phyloP scores from a whole-genome alignment of 768 basidiomycete species.

The Mycena vulgaris region DNA sequence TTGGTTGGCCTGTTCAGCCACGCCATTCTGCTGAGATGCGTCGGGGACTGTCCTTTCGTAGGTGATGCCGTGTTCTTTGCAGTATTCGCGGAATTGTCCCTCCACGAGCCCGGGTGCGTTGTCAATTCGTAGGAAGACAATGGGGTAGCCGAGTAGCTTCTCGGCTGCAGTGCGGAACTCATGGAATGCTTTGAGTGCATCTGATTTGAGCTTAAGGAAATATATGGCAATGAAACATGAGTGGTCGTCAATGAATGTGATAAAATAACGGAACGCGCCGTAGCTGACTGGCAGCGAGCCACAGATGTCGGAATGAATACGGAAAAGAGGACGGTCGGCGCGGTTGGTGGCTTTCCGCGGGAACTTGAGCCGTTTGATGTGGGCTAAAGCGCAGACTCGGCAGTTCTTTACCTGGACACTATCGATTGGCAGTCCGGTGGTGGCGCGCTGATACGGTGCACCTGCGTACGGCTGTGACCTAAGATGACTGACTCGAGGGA shows the following conservation, averaged over 20 bases:
- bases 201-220: constrained; percentile 16
- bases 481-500: no score
- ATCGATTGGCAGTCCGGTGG: constrained; percentile 25
- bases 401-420: constrained; percentile 14
- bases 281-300: constrained; percentile 29
- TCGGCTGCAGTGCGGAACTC: constrained; percentile 8
- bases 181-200: constrained; percentile 23
- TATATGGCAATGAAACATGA: constrained; percentile 24
- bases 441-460: constrained; percentile 12
- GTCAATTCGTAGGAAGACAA: constrained; percentile 13
- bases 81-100: constrained; percentile 34
- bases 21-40: constrained; percentile 46
- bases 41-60: constrained; percentile 42
- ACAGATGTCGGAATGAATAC: constrained; percentile 22
- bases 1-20: constrained; percentile 41
- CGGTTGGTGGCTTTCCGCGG: constrained; percentile 19
- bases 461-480: no score
- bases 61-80: constrained; percentile 38
- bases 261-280: constrained; percentile 37
- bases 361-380: constrained; percentile 24
- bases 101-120: no score
- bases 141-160: background rate
- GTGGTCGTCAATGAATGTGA: constrained; percentile 46
- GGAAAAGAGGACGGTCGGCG: constrained; percentile 19
- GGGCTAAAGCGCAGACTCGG: constrained; percentile 29